These are phyloP conservation scores for Coix lacrymajobi DNA, from an alignment of 176 grass and related monocot species.

Conservation along the genomic window DNA sequence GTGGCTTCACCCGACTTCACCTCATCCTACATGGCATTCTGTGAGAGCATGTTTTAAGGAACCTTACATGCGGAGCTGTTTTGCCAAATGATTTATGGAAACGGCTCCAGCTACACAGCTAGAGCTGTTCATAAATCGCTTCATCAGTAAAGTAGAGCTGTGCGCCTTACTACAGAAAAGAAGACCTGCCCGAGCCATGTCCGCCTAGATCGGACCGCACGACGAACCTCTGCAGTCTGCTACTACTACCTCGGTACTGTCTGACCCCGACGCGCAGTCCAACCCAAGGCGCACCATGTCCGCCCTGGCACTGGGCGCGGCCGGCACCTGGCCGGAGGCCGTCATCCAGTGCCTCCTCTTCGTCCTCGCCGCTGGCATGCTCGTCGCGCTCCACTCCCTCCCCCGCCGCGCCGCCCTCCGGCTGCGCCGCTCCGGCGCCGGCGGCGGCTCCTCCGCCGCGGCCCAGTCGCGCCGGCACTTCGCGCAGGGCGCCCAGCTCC, in stretches of 20 bases:
- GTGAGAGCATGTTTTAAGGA: too few species aligned
- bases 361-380: slow-evolving; percentile 45
- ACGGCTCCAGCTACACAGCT: too few species aligned
- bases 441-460: slow-evolving; percentile 24
- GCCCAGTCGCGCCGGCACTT: slow-evolving; percentile 69
- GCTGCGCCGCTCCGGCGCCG: slow-evolving; percentile 32
- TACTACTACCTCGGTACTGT: neutral
- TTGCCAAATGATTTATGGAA: too few species aligned
- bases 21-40: too few species aligned
- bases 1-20: too few species aligned
- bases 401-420: slow-evolving; percentile 41
- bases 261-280: neutral
- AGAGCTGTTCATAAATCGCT: too few species aligned
- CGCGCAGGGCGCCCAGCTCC: slow-evolving; percentile 64
- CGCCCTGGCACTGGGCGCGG: slow-evolving; percentile 13
- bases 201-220: neutral
- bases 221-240: neutral
- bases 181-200: neutral
- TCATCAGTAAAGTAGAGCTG: too few species aligned
- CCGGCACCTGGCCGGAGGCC: slow-evolving; percentile 45
- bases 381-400: slow-evolving; percentile 67
- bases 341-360: slow-evolving; percentile 56
- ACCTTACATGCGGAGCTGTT: too few species aligned
- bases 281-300: slow-evolving; percentile 20
- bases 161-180: too few species aligned